Evolutionary conservation across 2,329 filamentous ascomycete genomes (phyloP).

Genomic region (Cryphonectria radicalis): DNA sequence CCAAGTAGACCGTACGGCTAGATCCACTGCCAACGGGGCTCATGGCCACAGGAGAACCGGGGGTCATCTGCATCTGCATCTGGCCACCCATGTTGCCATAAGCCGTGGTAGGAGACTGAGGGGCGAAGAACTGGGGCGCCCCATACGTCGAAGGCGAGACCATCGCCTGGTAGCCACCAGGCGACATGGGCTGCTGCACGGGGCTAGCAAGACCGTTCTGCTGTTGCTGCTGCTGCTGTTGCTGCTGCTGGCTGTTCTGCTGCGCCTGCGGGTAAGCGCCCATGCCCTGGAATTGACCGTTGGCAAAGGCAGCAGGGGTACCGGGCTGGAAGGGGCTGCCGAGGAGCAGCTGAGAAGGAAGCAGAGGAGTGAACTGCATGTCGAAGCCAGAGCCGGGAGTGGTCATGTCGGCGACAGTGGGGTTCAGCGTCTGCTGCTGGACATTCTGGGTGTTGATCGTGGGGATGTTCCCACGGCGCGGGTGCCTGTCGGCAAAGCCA

Average conservation of each 20-base stretch:
- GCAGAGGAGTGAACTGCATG: conserved; percentile 97
- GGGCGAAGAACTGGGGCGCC: conserved; percentile 78
- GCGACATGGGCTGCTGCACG: conserved; percentile 76
- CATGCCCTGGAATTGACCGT: conserved; percentile 88
- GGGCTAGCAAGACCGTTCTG: conserved; percentile 73
- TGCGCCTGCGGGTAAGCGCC: conserved; percentile 72
- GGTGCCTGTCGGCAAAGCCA: conserved; percentile 85
- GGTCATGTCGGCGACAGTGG: conserved; percentile 73
- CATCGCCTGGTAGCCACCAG: conserved; percentile 81
- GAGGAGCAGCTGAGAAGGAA: conserved; percentile 91
- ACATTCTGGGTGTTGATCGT: conserved; percentile 86
- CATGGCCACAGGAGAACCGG: conserved; percentile 76
- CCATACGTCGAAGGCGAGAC: conserved; percentile 85
- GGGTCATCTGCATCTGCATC: conserved; percentile 60
- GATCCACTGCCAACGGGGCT: conserved; percentile 84
- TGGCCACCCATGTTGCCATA: conserved; percentile 68
- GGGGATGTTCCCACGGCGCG: conserved; percentile 83
- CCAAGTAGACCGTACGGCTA: conserved; percentile 94
- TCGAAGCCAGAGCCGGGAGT: conserved; percentile 90
- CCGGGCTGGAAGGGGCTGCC: conserved; percentile 97
- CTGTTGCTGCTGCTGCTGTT: conserved; percentile 58
- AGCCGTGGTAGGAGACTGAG: conserved; percentile 84
- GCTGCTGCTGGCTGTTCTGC: conserved; percentile 53
- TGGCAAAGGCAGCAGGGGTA: conserved; percentile 86
- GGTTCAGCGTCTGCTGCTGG: conserved; percentile 45